Evolutionary conservation across 129 eudicot species (phyloP).

Genomic region (Solidago caesia): DNA sequence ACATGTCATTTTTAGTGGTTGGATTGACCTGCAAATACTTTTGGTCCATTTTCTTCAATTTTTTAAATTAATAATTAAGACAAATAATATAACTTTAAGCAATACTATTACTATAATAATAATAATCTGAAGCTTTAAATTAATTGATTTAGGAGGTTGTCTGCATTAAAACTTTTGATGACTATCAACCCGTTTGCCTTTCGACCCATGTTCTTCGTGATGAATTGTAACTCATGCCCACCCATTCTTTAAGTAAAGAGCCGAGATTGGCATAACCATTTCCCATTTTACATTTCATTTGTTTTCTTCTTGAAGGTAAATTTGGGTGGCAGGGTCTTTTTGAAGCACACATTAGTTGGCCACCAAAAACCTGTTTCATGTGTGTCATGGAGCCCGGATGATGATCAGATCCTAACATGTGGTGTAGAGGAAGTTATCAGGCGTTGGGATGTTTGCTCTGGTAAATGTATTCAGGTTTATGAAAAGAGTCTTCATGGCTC

Average conservation of each 20-base stretch:
- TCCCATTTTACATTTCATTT: not conserved
- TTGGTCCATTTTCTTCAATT: not conserved
- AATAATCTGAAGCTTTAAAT: not conserved
- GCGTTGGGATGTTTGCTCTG: slow-evolving; percentile 79
- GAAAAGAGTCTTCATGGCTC: slow-evolving; percentile 63
- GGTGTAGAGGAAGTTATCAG: slow-evolving; percentile 78
- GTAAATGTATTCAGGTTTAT: slow-evolving; percentile 77
- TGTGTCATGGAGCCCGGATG: slow-evolving; percentile 81
- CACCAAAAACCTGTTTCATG: slow-evolving; percentile 79
- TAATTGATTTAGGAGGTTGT: not conserved
- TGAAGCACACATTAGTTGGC: slow-evolving; percentile 67
- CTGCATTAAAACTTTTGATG: not conserved
- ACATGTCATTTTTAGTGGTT: too few relatives aligned
- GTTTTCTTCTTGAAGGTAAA: slow-evolving; percentile 47
- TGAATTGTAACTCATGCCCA: not conserved
- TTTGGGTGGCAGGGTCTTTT: slow-evolving; percentile 47
- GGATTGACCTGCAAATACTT: not conserved
- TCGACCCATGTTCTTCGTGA: not conserved
- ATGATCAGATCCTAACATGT: slow-evolving; percentile 74
- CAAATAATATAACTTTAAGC: not conserved
- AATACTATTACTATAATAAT: not conserved
- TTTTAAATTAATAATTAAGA: not conserved
- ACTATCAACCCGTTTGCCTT: not conserved
- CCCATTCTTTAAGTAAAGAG: not conserved
- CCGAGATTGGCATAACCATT: not conserved